phyloP scores from a whole-genome alignment of 192 early-diverging fungal species.

The Tieghemiomyces parasiticus region DNA sequence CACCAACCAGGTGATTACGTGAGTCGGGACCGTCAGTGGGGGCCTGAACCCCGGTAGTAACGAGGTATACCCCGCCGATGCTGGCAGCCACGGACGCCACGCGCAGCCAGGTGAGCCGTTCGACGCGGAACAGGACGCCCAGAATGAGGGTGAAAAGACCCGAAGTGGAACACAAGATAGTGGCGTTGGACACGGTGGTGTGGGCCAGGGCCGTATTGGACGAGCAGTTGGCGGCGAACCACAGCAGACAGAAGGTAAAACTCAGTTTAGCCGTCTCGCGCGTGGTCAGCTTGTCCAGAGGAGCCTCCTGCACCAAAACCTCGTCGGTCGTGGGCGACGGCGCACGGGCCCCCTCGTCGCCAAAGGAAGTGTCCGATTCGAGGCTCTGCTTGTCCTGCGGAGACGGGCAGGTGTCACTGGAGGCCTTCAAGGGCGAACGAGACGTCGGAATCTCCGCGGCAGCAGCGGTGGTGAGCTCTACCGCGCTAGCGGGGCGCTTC shows the following conservation, averaged over 20 bases:
- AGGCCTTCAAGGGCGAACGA: not conserved
- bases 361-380: not conserved
- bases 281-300: conserved; percentile 14
- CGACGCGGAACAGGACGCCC: conserved; percentile 41
- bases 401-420: not conserved
- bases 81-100: conserved; percentile 43
- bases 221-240: conserved; percentile 67
- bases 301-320: not conserved
- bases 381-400: not conserved
- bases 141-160: conserved; percentile 61
- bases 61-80: conserved; percentile 44
- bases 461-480: too few species aligned
- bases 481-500: not conserved
- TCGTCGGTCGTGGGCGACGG: not conserved
- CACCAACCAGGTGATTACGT: conserved; percentile 34
- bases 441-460: not conserved
- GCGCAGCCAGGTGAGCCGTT: conserved; percentile 35
- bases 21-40: not conserved
- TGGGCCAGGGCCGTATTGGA: conserved; percentile 59
- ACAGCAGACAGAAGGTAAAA: conserved; percentile 52
- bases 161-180: conserved; percentile 59
- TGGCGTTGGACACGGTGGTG: conserved; percentile 56
- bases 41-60: conserved; percentile 22
- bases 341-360: not conserved
- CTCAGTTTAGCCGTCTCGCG: conserved; percentile 43